Percentiles rank a stretch among this genome's conserved stretches.
These are phyloP conservation scores for Diplodia scrobiculata DNA, from an alignment of 2,329 filamentous ascomycete genomes.

Conservation along the genomic window DNA sequence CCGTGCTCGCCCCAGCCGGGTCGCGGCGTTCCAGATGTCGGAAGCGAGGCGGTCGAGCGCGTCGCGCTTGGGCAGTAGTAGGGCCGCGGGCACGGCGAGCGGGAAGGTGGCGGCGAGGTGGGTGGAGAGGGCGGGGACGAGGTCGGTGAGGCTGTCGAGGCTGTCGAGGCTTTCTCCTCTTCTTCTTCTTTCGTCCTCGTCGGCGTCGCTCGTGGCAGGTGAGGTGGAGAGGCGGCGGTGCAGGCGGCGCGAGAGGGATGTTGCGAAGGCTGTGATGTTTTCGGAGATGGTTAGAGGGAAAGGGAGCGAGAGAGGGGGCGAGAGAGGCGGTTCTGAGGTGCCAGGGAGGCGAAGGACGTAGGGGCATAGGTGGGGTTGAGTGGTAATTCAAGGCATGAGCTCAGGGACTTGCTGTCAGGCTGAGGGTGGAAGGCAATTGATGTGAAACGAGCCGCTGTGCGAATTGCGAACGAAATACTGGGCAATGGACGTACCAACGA, in stretches of 20 bases:
- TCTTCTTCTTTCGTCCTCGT: too few species aligned
- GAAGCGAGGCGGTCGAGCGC: slow-evolving; percentile 61
- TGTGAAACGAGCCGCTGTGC: neutral
- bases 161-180: neutral
- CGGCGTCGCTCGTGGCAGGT: neutral
- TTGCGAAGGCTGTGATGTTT: slow-evolving; percentile 41
- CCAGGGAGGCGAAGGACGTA: neutral
- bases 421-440: neutral
- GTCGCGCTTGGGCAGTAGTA: slow-evolving; percentile 43
- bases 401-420: neutral
- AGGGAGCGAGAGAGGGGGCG: neutral
- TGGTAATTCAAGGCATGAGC: neutral
- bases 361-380: neutral
- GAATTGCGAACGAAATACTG: neutral
- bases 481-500: neutral
- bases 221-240: slow-evolving; percentile 15
- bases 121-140: slow-evolving; percentile 34
- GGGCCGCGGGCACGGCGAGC: slow-evolving; percentile 33
- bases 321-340: neutral
- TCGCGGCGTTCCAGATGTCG: slow-evolving; percentile 68
- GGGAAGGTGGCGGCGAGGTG: slow-evolving; percentile 47
- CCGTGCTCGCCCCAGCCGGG: slow-evolving; percentile 50
- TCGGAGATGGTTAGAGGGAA: neutral
- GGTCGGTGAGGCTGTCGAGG: slow-evolving; percentile 9
- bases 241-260: slow-evolving; percentile 36